Evolutionary conservation across 1,284 basidiomycete species (phyloP), one percentile per base, ranked within the genome.

Genomic region (Trametes polyzona): DNA sequence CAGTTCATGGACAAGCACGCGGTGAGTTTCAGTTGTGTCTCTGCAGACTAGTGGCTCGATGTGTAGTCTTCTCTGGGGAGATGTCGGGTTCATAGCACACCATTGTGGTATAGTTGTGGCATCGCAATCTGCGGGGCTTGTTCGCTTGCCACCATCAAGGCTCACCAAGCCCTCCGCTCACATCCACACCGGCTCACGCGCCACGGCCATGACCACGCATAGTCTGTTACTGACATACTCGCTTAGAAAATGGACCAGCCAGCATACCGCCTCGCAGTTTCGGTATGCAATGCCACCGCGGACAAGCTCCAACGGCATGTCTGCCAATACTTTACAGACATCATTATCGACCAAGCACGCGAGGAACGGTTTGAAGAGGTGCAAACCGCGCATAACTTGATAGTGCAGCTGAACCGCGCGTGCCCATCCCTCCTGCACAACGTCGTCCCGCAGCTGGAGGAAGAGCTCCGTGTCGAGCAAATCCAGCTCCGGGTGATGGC

Each of bases 391-490:
- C 96, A 99, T 72, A 82, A 86, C 39, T 88, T 98, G 58, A 89
- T 99, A 71, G 88, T 92, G 65, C 86, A 88, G 39, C 83, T 99
- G 26, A 88, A 93, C 71, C 83, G 84, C 26, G 82, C 90, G 19
- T 94, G 89, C 67, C 95, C 96, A 0, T 79, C 83, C 11, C 77
- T 98, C 14, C 77, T 99, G 0, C 86, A 93, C 66, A 95, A 90
- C 69, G 93, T 98, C 43, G 88, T 99, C 14, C 96, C 96, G 0
- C 90, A 95, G 57, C 83, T 99, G 12, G 96, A 97, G 71, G 92
- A 95, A 66, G 95, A 98, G 69, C 79, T 98, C 4, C 83, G 86
- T 16, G 87, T 90, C 0, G 90, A 94, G 58, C 86, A 94, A 40
- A 73, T 86, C 0, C 80, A 84, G 39, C 75, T 96, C 1, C 85